Conservation (phyloP, 106 monocot genomes). For the Alisma plantagoaquatica region DNA sequence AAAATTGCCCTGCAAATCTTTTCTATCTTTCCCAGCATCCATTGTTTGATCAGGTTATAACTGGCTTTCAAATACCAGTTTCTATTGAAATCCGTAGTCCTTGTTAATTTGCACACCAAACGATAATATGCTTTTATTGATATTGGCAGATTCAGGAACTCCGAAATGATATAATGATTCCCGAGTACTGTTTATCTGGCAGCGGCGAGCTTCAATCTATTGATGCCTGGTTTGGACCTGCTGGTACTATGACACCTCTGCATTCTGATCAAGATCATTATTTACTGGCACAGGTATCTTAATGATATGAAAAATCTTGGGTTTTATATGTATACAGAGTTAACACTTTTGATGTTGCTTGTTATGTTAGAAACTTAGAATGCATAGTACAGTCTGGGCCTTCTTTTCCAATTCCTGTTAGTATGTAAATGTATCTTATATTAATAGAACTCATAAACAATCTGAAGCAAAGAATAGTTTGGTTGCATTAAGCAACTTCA, state of each 20-base stretch:
- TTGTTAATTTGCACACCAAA: no score
- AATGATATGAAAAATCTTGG: no score
- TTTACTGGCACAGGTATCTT: slow-evolving; percentile 70
- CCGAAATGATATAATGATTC: slow-evolving; percentile 68
- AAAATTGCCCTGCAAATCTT: slow-evolving; percentile 18
- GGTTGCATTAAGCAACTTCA: no score
- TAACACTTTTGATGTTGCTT: no score
- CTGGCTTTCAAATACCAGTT: not conserved
- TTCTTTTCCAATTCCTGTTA: no score
- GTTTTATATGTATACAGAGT: no score
- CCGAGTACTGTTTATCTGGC: slow-evolving; percentile 85
- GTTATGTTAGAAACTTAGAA: no score
- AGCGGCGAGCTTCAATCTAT: slow-evolving; percentile 85
- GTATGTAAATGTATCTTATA: no score
- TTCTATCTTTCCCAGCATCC: slow-evolving; percentile 88
- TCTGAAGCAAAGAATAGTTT: no score
- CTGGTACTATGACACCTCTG: slow-evolving; percentile 74
- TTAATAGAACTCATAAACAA: no score
- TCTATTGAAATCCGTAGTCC: not conserved
- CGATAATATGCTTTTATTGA: not conserved
- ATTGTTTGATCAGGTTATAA: slow-evolving; percentile 75
- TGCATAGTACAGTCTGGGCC: no score
- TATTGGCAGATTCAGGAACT: slow-evolving; percentile 58
- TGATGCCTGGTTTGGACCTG: slow-evolving; percentile 91
- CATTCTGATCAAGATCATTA: slow-evolving; percentile 88